Base-by-base conservation (phyloP, 2,329 filamentous ascomycete genomes). In the Ophiocordyceps sinensis region DNA sequence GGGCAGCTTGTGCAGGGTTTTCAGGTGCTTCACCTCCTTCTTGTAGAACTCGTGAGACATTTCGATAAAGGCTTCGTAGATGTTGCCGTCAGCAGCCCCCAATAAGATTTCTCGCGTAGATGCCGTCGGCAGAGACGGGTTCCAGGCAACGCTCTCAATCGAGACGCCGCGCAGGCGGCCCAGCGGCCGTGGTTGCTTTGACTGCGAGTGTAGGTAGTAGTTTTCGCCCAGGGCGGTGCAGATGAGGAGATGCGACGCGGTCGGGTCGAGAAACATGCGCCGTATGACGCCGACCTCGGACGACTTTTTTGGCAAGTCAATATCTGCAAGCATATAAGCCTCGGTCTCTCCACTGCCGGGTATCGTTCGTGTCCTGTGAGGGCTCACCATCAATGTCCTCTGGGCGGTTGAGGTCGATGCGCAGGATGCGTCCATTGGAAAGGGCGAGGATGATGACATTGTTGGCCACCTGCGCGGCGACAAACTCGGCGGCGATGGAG, bases 181-280 rank as follows among this genome's bases (percentile, higher is more conserved):
- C 30, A 98, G 69, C 8, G 81, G 74, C 47, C 91, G 85, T 3
- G 89, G 87, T 49, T 88, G 82, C 50, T 86, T 82, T 29, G 88
- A 91, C 58, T 96, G 89, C 11, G 87, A 89, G 60, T 98, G 91
- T 10, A 98, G 82, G 62, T 98, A 98, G 67, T 88, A 98, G 64
- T 94, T 96, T 62, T 98, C 91, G 57, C 87, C 87, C 34, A 87
- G 75, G 5, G 86, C 82, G 3, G 91, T 98, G 57, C 83, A 87
- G 50, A 98, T 79, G 48, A 98, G 76, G 26, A 98, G 70, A 64
- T 98, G 91, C 6, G 87, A 95, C 26, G 91, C 91, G 11, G 89
- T 94, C 26, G 91, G 89, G 56, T 98, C 91, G 55, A 98, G 82
- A 65, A 98, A 98, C 75, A 98, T 86, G 66, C 84, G 85, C 51